Base-by-base conservation (phyloP, 176 grass and related monocot species). In the maize (Zea mays) region DNA sequence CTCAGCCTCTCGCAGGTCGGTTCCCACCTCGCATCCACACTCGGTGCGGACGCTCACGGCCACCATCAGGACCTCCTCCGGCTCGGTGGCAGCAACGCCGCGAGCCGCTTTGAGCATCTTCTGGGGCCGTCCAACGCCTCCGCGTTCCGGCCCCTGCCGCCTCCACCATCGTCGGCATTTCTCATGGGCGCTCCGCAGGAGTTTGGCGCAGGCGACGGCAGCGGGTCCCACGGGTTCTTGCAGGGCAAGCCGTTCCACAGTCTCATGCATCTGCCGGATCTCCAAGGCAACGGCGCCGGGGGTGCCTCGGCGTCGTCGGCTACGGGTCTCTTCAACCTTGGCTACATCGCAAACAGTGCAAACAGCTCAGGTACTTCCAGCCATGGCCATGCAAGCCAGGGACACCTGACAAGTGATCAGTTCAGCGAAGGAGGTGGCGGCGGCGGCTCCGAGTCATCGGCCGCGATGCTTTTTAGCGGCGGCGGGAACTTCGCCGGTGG, bases 201-300 rank as follows among this genome's bases (percentile, higher is more conserved):
- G 57, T 91, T 91, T 43, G 82, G 64, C n/a, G 85, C 71, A 13
- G 75, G 76, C n/a, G 79, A 61, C 14, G 74, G 76, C 5, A 74
- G 62, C 39, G 86, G 78, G 2, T 12, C 79, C 15, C 83, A 91
- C 57, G 74, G 63, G 3, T 86, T 92, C 57, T 79, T 97, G 59
- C 95, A 88, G 71, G 82, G 82, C 42, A 97, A 92, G 79, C 91
- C 95, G 20, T 92, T 94, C 82, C 85, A 97, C 55, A 91, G 91
- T 5, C 87, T 97, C 45, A 94, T 92, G 95, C 91, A 94, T 6
- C 82, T 97, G 14, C 91, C 89, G 10, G 95, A 92, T 59, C 73
- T 97, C 40, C 91, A 94, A 48, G 91, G 91, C 27, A 82, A 85
- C 51, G 84, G 82, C 71, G 73, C 67, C 56, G 79, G 79, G 21